Evolutionary conservation across 495 filamentous ascomycete species (phyloP), one percentile per base, ranked within the genome.

Genomic region (Aspergillus ostianus): DNA sequence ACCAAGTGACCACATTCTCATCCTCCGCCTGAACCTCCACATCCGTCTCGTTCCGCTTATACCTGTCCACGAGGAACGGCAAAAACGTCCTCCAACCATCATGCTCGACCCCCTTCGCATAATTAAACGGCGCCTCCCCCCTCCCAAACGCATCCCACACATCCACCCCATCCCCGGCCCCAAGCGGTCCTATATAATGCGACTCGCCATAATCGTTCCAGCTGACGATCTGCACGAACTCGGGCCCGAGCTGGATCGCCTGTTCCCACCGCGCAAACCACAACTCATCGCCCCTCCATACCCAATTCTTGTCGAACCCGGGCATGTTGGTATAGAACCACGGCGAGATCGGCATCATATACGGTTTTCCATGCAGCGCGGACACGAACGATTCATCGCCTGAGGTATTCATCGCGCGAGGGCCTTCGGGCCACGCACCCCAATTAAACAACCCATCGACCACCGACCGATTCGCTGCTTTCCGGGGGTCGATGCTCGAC

Each of bases 121-220:
- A 88, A n/a, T 74, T 64, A 6, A 79, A 77, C 3, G 82, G 81
- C 10, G 36, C 36, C 36, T 41, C 4, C 5, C 36, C 36, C 36
- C 36, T 41, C 36, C 1, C 1, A 15, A 41, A 41, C 36, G 36
- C 36, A 17, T 41, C 36, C 10, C 13, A 41, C 0, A 79, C 82
- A 20, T 68, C 60, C 0, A 81, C 79, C 2, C 82, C 76, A 7
- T 77, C 73, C 4, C 61, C 52, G 3, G 59, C 62, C 41, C 77
- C 69, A 9, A 85, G 73, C 0, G 82, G 83, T 27, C 85, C 86
- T 55, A 92, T 85, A 65, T 92, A 90, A 73, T 89, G 87, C 1
- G 84, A 86, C 70, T 92, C 89, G 27, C 88, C 88, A 56, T 80
- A 91, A 67, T 92, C 89, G 57, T 92, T 92, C 89, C 89, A 90